These are phyloP conservation scores for Ophiosphaerella korrae DNA, from an alignment of 2,329 filamentous ascomycete species.

Conservation along the genomic window DNA sequence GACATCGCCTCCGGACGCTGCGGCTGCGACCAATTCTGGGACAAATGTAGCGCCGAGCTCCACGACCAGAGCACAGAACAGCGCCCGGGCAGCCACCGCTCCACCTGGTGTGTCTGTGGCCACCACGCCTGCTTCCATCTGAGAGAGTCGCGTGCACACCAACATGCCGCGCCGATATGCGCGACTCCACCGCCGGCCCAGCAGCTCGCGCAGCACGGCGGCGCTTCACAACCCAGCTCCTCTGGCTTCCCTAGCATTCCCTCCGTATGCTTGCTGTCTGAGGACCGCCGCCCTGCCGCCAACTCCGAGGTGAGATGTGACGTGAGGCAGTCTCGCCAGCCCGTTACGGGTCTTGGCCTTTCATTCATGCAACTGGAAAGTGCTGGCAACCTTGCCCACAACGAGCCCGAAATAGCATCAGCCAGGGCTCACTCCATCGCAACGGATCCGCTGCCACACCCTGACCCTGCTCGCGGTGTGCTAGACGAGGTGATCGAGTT, in stretches of 20 bases:
- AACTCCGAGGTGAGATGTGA: constrained; percentile 27
- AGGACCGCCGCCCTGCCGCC: constrained; percentile 36
- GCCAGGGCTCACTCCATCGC: constrained; percentile 27
- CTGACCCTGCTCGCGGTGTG: constrained; percentile 23
- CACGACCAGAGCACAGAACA: constrained; percentile 35
- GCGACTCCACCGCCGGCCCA: constrained; percentile 15
- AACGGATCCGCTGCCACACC: constrained; percentile 15
- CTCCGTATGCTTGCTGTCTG: constrained; percentile 45
- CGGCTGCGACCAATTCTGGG: constrained; percentile 61
- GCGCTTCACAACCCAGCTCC: constrained; percentile 34
- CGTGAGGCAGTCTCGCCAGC: constrained; percentile 26
- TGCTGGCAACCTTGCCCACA: constrained; percentile 25
- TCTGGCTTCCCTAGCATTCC: constrained; percentile 44
- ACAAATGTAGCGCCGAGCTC: constrained; percentile 39
- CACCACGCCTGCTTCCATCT: constrained; percentile 64
- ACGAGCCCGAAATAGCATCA: constrained; percentile 21
- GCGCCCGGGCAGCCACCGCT: constrained; percentile 33
- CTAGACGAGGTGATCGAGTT: constrained; percentile 36
- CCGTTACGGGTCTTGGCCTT: constrained; percentile 39
- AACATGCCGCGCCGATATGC: constrained; percentile 20
- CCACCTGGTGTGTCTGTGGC: constrained; percentile 58
- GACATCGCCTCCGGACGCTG: constrained; percentile 55
- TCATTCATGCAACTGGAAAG: constrained; percentile 37
- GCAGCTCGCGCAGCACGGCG: constrained; percentile 16
- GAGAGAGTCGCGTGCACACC: constrained; percentile 23